phyloP scores from a whole-genome alignment of 495 filamentous ascomycete species.

The Sabuloglossum arenarium region DNA sequence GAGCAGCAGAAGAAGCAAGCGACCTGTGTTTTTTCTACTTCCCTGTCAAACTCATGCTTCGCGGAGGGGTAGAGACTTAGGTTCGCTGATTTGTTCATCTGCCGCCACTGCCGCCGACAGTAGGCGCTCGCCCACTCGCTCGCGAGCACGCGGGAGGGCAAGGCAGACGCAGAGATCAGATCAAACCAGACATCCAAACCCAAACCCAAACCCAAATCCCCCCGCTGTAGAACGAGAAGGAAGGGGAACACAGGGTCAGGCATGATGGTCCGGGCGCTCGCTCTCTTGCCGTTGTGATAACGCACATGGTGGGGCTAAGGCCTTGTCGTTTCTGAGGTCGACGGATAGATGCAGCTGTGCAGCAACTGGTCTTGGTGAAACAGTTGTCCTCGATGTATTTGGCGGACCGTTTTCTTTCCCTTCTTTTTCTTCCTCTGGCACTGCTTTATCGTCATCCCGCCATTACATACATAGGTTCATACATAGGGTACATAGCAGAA shows the following conservation, averaged over 20 bases:
- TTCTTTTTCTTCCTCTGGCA: neutral
- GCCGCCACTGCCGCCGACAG: no score
- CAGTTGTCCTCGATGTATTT: constrained; percentile 1
- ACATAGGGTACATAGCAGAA: neutral
- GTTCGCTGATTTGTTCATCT: neutral
- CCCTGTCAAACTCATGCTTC: neutral
- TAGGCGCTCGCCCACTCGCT: neutral
- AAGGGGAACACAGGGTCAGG: neutral
- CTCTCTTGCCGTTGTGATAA: constrained; percentile 1
- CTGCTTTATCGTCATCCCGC: neutral
- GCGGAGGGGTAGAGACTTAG: neutral
- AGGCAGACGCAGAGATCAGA: neutral
- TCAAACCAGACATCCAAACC: no score
- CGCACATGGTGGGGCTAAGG: neutral
- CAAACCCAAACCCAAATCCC: no score
- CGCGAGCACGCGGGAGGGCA: neutral
- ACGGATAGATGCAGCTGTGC: neutral
- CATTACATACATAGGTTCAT: neutral
- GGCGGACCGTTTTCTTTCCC: neutral
- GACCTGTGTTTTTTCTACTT: neutral
- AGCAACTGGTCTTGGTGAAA: constrained; percentile 1
- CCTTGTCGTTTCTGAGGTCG: neutral
- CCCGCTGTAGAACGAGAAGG: neutral
- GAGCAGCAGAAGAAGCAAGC: neutral
- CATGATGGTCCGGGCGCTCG: neutral